phyloP scores from a whole-genome alignment of 371 early-diverging fungal species.

The Apophysomyces variabilis region DNA sequence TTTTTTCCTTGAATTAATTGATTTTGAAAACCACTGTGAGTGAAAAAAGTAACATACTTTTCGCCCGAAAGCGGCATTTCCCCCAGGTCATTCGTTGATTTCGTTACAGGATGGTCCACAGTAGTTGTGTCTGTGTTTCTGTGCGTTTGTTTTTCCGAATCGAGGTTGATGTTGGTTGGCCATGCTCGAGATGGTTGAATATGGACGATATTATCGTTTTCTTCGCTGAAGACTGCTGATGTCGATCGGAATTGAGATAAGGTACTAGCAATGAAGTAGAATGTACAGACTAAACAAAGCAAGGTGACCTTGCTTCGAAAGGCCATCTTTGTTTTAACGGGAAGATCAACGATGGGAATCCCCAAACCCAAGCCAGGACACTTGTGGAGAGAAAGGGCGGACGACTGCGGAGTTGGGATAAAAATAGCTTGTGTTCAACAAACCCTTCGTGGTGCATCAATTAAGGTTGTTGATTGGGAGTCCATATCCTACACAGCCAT shows the following conservation, averaged over 20 bases:
- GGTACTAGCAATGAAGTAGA: conserved; percentile 21
- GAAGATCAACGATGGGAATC: not conserved
- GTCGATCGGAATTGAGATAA: conserved; percentile 17
- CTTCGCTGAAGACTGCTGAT: conserved; percentile 4
- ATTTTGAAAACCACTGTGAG: conserved; percentile 66
- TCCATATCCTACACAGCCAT: no score
- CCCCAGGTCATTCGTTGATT: not conserved
- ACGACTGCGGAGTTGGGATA: conserved; percentile 7
- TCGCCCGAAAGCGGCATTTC: conserved; percentile 31
- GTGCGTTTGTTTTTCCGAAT: not conserved
- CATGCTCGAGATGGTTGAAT: conserved; percentile 21
- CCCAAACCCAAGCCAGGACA: conserved; percentile 1
- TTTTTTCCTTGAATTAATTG: conserved; percentile 54
- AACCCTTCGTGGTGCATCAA: no score
- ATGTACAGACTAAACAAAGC: conserved; percentile 23
- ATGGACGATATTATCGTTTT: conserved; percentile 13
- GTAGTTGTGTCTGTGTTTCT: not conserved
- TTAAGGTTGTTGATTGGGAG: no score
- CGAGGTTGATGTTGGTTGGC: conserved; percentile 9
- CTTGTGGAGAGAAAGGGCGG: conserved; percentile 8
- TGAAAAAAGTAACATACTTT: conserved; percentile 60
- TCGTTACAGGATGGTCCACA: not conserved
- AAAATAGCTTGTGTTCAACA: not conserved
- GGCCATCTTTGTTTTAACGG: conserved; percentile 17
- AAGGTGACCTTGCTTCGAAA: conserved; percentile 29